Percentiles rank a stretch among this genome's conserved stretches.
phyloP scores from a whole-genome alignment of 2,329 filamentous ascomycete genomes.

The Talaromyces sp. region DNA sequence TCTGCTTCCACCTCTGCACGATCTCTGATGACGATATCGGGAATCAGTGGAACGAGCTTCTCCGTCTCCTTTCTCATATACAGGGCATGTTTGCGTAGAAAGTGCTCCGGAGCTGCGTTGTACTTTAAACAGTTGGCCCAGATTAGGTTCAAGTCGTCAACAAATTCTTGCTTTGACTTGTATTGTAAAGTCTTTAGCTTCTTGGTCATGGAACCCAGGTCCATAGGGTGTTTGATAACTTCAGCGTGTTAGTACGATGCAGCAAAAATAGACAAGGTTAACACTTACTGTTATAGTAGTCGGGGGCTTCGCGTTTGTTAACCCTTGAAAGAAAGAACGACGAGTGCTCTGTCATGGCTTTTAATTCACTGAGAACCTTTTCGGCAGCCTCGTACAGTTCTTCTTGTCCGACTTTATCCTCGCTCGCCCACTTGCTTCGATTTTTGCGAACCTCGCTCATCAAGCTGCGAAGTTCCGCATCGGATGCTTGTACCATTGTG shows the following conservation, averaged over 20 bases:
- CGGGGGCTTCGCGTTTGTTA: conserved; percentile 93
- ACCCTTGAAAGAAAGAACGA: conserved; percentile 92
- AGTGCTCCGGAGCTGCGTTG: conserved; percentile 84
- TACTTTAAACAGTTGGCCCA: conserved; percentile 97
- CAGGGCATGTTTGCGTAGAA: conserved; percentile 84
- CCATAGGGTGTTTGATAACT: conserved; percentile 97
- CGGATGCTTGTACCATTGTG: conserved; percentile 81
- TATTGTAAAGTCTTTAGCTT: conserved; percentile 78
- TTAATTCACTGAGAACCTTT: conserved; percentile 94
- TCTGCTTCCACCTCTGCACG: conserved; percentile 92
- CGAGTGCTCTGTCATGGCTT: conserved; percentile 95
- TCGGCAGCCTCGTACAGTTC: conserved; percentile 95
- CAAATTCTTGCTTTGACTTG: conserved; percentile 90
- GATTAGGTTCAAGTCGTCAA: conserved; percentile 86
- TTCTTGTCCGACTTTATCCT: conserved; percentile 95
- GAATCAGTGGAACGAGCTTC: conserved; percentile 90
- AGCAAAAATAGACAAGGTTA: background rate
- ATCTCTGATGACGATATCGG: conserved; percentile 83
- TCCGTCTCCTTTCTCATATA: conserved; percentile 97
- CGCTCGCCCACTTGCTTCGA: conserved; percentile 96
- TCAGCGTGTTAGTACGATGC: conserved; percentile 19
- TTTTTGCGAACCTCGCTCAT: conserved; percentile 99
- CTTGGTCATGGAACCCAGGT: conserved; percentile 96
- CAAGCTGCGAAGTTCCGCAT: conserved; percentile 82
- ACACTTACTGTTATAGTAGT: conserved; percentile 81